Conservation (phyloP, 495 filamentous ascomycete species). For the Poronia punctata region DNA sequence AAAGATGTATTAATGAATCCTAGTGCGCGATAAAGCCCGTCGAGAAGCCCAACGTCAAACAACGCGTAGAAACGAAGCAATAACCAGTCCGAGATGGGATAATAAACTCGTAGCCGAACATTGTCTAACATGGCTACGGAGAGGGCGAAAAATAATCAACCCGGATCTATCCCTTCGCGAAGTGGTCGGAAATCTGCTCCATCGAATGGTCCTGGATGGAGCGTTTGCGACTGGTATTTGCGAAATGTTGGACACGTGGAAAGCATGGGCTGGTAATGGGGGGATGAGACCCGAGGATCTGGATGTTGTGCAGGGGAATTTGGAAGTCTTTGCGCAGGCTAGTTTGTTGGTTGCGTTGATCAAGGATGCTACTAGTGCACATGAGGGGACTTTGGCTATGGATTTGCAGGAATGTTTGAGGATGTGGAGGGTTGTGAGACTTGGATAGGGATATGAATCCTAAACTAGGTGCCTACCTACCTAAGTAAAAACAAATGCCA, state of each 20-base stretch:
- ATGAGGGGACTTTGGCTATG: constrained; percentile 47
- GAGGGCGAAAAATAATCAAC: constrained; percentile 22
- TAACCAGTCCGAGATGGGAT: constrained; percentile 51
- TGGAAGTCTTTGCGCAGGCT: constrained; percentile 44
- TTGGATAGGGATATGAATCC: constrained; percentile 48
- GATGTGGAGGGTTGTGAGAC: constrained; percentile 50
- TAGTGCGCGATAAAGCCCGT: constrained; percentile 32
- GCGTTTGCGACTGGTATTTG: constrained; percentile 36
- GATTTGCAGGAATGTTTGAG: constrained; percentile 56
- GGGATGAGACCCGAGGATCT: constrained; percentile 51
- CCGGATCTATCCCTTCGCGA: constrained; percentile 25
- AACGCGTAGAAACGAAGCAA: constrained; percentile 42
- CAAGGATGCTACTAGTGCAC: constrained; percentile 37
- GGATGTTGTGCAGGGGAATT: constrained; percentile 33
- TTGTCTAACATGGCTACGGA: constrained; percentile 37
- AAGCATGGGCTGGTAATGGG: constrained; percentile 50
- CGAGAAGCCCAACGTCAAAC: constrained; percentile 35
- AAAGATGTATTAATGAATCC: constrained; percentile 1
- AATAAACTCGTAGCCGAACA: constrained; percentile 44
- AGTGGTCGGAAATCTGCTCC: constrained; percentile 44
- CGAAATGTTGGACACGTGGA: constrained; percentile 50
- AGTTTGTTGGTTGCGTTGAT: constrained; percentile 46
- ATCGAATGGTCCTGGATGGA: constrained; percentile 48
- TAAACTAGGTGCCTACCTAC: constrained; percentile 6
- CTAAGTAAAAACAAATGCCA: constrained; percentile 45